Evolutionary conservation across 331 rosid species (phyloP).

Genomic region (Pyrus hybrid): DNA sequence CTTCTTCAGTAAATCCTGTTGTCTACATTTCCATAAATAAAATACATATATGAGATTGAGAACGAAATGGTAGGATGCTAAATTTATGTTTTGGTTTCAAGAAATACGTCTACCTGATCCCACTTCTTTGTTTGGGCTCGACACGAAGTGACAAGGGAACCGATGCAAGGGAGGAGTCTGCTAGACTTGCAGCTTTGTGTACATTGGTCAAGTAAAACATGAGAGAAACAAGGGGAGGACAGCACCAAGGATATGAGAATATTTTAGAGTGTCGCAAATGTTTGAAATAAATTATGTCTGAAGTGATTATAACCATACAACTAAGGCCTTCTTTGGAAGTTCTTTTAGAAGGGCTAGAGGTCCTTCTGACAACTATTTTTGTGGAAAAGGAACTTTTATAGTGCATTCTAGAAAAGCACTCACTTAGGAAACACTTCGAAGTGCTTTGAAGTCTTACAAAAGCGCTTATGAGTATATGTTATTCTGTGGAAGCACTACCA

Average conservation of each 20-base stretch:
- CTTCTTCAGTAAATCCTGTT: conserved; percentile 80
- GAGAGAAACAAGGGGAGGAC: background rate
- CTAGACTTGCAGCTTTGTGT: conserved; percentile 84
- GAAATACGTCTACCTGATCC: conserved; percentile 57
- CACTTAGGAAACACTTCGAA: background rate
- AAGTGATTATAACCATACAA: background rate
- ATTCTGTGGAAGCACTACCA: background rate
- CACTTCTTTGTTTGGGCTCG: conserved; percentile 91
- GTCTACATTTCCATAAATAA: conserved; percentile 38
- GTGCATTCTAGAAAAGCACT: background rate
- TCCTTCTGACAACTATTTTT: background rate
- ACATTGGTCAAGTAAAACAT: conserved; percentile 44
- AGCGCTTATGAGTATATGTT: background rate
- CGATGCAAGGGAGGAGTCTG: conserved; percentile 82
- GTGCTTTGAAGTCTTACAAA: background rate
- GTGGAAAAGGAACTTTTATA: background rate
- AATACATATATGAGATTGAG: background rate
- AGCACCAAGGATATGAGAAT: background rate
- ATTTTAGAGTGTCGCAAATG: background rate
- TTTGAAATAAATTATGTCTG: background rate
- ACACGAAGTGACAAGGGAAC: conserved; percentile 79
- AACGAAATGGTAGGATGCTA: background rate
- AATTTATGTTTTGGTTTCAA: background rate
- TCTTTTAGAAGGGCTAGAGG: background rate
- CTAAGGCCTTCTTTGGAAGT: background rate